Evolutionary conservation across 2,329 filamentous ascomycete genomes (phyloP), one percentile per base, ranked within the genome.

Genomic region (Metarhizium robertsii): DNA sequence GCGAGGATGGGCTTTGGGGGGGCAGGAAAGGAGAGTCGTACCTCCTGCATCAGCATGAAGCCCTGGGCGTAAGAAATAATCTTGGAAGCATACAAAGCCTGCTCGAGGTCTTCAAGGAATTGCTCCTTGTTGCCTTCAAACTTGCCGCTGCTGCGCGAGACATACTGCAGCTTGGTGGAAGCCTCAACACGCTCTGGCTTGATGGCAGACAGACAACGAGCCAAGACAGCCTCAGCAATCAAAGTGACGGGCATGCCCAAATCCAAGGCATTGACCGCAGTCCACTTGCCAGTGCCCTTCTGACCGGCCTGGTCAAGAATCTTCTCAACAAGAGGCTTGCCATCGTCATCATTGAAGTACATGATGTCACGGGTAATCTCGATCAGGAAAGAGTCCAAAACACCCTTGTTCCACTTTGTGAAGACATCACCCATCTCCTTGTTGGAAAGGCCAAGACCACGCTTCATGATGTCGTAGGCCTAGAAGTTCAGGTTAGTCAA

Each of bases 221-320:
- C 84, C 70, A 97, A 91, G 66, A 99, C 94, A 64, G 94, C 87
- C 83, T 99, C 94, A 60, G 92, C 94, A 65, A 99, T 99, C 66
- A 99, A 80, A 60, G 94, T 97, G 66, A 99, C 94, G 71, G 94
- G 94, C 90, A 95, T 95, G 69, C 94, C 94, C 60, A 99, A 87
- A 74, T 99, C 94, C 59, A 99, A 86, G 63, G 94, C 92, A 78
- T 99, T 99, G 79, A 99, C 95, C 69, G 94, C 92, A 64, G 94
- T 99, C 94, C 94, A 99, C 84, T 99, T 97, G 78, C 94, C 94
- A 66, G 94, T 97, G 78, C 94, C 94, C 83, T 99, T 99, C 82
- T 99, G 94, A 66, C 94, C 94, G 69, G 94, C 94, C 78, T 92
- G 88, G 80, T 99, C 94, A 62, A 97, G 83, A 67, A 99, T 97